Percentiles rank a stretch among this genome's conserved stretches.
Evolutionary conservation across 1,139 yeast genomes (phyloP).

Genomic region (Zygosaccharomyces sapae): DNA sequence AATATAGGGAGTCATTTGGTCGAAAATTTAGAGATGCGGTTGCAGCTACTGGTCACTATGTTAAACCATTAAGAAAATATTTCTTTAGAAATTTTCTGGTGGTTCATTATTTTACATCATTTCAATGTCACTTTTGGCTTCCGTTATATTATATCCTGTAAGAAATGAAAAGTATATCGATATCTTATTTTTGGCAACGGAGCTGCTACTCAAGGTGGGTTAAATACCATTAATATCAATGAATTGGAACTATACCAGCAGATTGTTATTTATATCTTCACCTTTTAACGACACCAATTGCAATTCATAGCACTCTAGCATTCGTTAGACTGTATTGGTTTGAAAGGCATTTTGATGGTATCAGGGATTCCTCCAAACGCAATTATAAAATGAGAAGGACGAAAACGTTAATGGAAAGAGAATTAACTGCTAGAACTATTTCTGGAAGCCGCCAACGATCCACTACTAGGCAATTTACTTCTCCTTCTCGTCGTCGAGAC

Average conservation of each 20-base stretch:
- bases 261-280: conserved; percentile 53
- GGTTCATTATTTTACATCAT: conserved; percentile 70
- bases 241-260: conserved; percentile 69
- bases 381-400: conserved; percentile 78
- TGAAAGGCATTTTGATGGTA: conserved; percentile 80
- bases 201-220: conserved; percentile 86
- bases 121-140: conserved; percentile 53
- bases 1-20: conserved; percentile 37
- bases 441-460: conserved; percentile 28
- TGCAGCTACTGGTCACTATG: conserved; percentile 29
- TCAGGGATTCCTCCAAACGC: conserved; percentile 66
- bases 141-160: conserved; percentile 73
- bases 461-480: conserved; percentile 6
- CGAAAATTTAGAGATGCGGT: conserved; percentile 39
- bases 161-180: conserved; percentile 68
- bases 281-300: conserved; percentile 82
- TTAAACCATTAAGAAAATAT: conserved; percentile 49
- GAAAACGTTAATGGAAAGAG: conserved; percentile 47
- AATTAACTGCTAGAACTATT: conserved; percentile 52
- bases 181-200: conserved; percentile 68
- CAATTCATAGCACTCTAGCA: conserved; percentile 75
- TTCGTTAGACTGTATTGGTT: conserved; percentile 85
- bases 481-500: conserved; percentile 7
- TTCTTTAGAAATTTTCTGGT: conserved; percentile 71
- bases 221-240: conserved; percentile 72